A percentile compares a stretch with the other conserved stretches of the same genome.
Evolutionary conservation across 2,329 filamentous ascomycete species (phyloP).

Genomic region (Pochonia chlamydosporia): DNA sequence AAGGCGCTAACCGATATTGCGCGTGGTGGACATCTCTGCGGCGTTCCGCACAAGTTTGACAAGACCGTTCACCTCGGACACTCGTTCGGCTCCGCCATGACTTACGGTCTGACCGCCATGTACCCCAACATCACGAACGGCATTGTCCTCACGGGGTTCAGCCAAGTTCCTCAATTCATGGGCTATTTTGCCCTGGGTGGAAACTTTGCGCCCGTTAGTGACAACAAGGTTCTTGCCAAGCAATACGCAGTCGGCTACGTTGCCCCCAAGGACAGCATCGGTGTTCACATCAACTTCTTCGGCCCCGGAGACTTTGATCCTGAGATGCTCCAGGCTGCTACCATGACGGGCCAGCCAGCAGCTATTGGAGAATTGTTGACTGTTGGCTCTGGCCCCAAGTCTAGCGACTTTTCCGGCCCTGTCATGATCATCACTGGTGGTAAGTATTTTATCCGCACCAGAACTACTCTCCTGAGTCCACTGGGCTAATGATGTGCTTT

Average conservation of each 20-base stretch:
- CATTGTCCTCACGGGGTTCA: constrained; percentile 56
- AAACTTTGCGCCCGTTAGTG: constrained; percentile 40
- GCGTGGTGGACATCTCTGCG: constrained; percentile 37
- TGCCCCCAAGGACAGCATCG: constrained; percentile 36
- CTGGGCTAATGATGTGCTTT: not conserved
- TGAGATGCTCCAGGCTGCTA: constrained; percentile 39
- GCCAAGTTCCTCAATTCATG: constrained; percentile 39
- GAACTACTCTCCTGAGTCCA: not conserved
- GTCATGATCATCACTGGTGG: constrained; percentile 55
- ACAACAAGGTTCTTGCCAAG: constrained; percentile 18
- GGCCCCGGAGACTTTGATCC: constrained; percentile 50
- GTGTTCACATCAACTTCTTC: constrained; percentile 48
- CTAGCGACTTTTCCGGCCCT: constrained; percentile 43
- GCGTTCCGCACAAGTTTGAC: constrained; percentile 28
- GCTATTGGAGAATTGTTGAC: constrained; percentile 55
- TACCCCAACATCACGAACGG: constrained; percentile 50
- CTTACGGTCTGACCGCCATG: constrained; percentile 46
- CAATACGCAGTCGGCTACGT: constrained; percentile 47
- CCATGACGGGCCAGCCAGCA: constrained; percentile 47
- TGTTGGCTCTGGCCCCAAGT: constrained; percentile 31
- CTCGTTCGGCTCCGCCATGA: constrained; percentile 56
- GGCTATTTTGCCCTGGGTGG: constrained; percentile 36
- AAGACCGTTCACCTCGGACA: constrained; percentile 57
- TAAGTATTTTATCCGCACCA: constrained; percentile 16
- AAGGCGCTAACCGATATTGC: constrained; percentile 44